phyloP scores from a whole-genome alignment of 345 rosid genomes.

The Ricinus communis region DNA sequence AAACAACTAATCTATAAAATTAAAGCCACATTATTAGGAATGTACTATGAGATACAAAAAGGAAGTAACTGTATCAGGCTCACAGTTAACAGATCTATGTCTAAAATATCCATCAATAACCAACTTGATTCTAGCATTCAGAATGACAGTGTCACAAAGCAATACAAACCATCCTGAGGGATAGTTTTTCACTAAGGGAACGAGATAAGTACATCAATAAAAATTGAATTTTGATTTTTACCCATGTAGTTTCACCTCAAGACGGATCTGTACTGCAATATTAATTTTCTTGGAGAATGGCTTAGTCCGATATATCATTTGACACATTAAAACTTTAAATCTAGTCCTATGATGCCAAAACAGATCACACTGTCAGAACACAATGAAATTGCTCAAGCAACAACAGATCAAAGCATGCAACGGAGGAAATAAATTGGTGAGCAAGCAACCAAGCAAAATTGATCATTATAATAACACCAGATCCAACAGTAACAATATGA shows the following conservation, averaged over 20 bases:
- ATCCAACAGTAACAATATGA: slow-evolving; percentile 16
- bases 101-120: background rate
- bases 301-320: too few relatives aligned
- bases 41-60: background rate
- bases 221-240: background rate
- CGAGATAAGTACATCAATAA: background rate
- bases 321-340: background rate
- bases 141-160: background rate
- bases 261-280: too few relatives aligned
- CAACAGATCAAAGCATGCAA: slow-evolving; percentile 19
- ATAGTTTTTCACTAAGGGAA: background rate
- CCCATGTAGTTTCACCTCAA: background rate
- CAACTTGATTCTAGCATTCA: background rate
- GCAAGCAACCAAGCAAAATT: background rate
- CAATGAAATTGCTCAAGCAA: background rate
- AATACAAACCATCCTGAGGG: background rate
- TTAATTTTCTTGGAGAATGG: too few relatives aligned
- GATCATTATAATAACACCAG: slow-evolving; percentile 1
- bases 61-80: background rate
- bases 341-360: background rate
- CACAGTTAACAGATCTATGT: background rate
- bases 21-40: background rate
- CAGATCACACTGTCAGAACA: slow-evolving; percentile 7
- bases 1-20: background rate
- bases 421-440: background rate